phyloP scores from a whole-genome alignment of 2,329 filamentous ascomycete species.

The Chalara sp. region DNA sequence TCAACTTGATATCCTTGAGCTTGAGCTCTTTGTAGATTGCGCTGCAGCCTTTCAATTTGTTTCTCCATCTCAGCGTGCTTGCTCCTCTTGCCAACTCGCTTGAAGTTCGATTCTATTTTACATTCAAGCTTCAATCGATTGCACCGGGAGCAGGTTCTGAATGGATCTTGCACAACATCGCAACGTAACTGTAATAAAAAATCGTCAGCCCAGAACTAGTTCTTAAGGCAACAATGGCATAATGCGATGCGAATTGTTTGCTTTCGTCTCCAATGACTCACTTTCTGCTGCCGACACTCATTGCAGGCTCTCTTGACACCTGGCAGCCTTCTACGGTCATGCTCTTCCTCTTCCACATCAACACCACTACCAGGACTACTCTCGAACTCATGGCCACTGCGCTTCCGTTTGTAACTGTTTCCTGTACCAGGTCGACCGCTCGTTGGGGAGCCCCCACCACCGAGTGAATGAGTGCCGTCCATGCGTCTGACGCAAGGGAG shows the following conservation, averaged over 20 bases:
- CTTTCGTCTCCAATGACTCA: slow-evolving; percentile 35
- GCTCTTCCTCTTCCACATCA: slow-evolving; percentile 47
- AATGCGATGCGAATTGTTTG: no score
- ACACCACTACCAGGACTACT: slow-evolving; percentile 53
- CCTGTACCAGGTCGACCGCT: slow-evolving; percentile 21
- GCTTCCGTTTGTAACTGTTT: slow-evolving; percentile 47
- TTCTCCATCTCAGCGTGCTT: slow-evolving; percentile 84
- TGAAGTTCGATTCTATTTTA: slow-evolving; percentile 85
- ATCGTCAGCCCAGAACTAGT: slow-evolving; percentile 8
- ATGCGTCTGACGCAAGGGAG: slow-evolving; percentile 16
- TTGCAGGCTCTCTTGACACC: slow-evolving; percentile 77
- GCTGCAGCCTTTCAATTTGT: slow-evolving; percentile 65
- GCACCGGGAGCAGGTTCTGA: slow-evolving; percentile 70
- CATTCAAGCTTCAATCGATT: slow-evolving; percentile 73
- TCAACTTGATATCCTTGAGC: slow-evolving; percentile 48
- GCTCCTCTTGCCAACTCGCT: slow-evolving; percentile 73
- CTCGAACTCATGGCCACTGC: slow-evolving; percentile 44
- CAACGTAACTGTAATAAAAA: slow-evolving; percentile 60
- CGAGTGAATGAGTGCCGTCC: slow-evolving; percentile 20
- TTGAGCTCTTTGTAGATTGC: slow-evolving; percentile 53
- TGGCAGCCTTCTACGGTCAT: slow-evolving; percentile 57
- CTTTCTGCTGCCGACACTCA: slow-evolving; percentile 81
- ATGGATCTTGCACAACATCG: slow-evolving; percentile 77
- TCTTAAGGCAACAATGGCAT: not conserved
- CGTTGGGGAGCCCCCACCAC: slow-evolving; percentile 22